Conservation (phyloP, 1,284 basidiomycete genomes). For the Peniophora sp. region DNA sequence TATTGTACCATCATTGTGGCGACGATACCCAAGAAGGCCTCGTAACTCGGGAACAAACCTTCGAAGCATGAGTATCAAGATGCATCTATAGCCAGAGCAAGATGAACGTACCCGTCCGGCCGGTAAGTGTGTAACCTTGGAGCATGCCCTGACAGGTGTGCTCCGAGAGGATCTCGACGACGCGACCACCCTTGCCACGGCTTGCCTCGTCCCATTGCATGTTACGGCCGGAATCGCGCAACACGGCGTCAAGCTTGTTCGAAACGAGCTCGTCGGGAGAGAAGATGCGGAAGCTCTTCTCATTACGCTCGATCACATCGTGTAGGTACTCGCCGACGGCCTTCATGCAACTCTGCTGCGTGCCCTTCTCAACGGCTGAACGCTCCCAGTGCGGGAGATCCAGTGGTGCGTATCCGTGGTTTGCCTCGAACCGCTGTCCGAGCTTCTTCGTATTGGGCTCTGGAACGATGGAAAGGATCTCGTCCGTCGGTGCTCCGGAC, state of each 20-base stretch:
- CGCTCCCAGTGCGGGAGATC: conserved; percentile 60
- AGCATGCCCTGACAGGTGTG: conserved; percentile 86
- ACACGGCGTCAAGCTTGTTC: conserved; percentile 80
- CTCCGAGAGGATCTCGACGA: conserved; percentile 84
- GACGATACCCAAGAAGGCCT: conserved; percentile 77
- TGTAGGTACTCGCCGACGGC: conserved; percentile 53
- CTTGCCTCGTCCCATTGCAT: conserved; percentile 75
- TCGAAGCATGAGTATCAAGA: too few relatives aligned
- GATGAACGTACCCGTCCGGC: conserved; percentile 48
- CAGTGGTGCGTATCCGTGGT: conserved; percentile 55
- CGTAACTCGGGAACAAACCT: conserved; percentile 78
- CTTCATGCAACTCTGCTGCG: conserved; percentile 74
- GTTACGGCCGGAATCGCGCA: conserved; percentile 60
- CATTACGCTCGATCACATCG: conserved; percentile 60
- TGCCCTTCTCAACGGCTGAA: conserved; percentile 44
- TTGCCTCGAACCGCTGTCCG: conserved; percentile 61
- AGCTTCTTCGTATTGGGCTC: conserved; percentile 44
- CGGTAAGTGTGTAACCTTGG: conserved; percentile 79
- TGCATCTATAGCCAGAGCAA: too few relatives aligned
- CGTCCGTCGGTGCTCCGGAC: conserved; percentile 39
- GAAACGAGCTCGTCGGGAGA: conserved; percentile 88
- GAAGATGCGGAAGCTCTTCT: conserved; percentile 76
- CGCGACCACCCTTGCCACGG: conserved; percentile 63
- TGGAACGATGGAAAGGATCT: conserved; percentile 54
- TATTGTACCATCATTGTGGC: conserved; percentile 83